A percentile compares a stretch with the other conserved stretches of the same genome.
These are phyloP conservation scores for Penicillium silybi DNA, from an alignment of 495 filamentous ascomycete genomes.

Conservation along the genomic window DNA sequence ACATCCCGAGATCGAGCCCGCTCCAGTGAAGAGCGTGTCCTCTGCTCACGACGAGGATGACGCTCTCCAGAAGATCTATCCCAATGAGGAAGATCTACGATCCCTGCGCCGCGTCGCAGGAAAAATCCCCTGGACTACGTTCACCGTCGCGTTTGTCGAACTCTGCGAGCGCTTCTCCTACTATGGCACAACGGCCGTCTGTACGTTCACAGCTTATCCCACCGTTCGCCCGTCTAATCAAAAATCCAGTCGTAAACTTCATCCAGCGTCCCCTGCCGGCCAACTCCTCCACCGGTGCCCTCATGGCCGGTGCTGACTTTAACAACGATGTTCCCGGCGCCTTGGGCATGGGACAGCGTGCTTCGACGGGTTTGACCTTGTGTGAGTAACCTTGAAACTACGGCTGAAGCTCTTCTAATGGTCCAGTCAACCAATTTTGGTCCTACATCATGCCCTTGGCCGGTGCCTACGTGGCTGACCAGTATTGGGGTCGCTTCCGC, in stretches of 20 bases:
- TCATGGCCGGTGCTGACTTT: constrained; percentile 27
- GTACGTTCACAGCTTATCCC: constrained; percentile 33
- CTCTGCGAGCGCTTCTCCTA: constrained; percentile 35
- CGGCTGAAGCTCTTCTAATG: not conserved
- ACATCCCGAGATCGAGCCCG: constrained; percentile 11
- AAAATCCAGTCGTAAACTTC: constrained; percentile 56
- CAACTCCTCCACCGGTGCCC: constrained; percentile 57
- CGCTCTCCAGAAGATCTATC: constrained; percentile 26
- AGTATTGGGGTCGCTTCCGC: constrained; percentile 47
- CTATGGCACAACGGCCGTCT: constrained; percentile 72
- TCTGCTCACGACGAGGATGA: constrained; percentile 14
- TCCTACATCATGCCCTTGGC: constrained; percentile 65
- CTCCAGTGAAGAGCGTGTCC: not conserved
- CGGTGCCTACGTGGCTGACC: constrained; percentile 69
- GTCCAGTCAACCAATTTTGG: constrained; percentile 69
- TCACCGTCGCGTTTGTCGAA: constrained; percentile 61
- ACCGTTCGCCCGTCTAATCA: not conserved
- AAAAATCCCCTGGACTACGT: constrained; percentile 59
- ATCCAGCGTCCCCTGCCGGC: constrained; percentile 61
- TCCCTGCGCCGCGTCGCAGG: constrained; percentile 64
- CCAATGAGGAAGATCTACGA: constrained; percentile 55
- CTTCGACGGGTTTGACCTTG: constrained; percentile 57
- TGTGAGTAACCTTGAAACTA: constrained; percentile 22
- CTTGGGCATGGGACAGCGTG: constrained; percentile 61
- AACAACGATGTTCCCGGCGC: constrained; percentile 57